These are phyloP conservation scores for Henckelia pumila DNA, from an alignment of 257 asterid species.

Conservation along the genomic window DNA sequence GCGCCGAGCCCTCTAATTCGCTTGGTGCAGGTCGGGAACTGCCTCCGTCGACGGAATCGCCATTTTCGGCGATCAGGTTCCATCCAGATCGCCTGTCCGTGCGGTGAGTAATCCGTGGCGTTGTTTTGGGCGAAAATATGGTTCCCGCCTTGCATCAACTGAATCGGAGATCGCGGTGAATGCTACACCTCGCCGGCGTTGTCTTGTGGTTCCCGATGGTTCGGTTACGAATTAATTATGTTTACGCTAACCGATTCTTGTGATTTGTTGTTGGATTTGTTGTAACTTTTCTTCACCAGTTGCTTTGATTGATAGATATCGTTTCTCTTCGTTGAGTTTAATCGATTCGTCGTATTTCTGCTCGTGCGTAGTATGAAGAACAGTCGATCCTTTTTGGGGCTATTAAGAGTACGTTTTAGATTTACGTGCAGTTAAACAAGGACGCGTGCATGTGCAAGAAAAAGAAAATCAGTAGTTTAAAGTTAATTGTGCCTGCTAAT, in stretches of 20 bases:
- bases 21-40: constrained; percentile 87
- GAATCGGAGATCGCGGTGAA: background rate
- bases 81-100: background rate
- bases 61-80: background rate
- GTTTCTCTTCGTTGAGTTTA: background rate
- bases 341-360: background rate
- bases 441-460: background rate
- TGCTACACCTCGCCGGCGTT: background rate
- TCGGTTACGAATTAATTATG: background rate
- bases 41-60: constrained; percentile 27
- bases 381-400: background rate
- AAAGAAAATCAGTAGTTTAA: no score
- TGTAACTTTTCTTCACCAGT: background rate
- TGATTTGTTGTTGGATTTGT: background rate
- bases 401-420: background rate
- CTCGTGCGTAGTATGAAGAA: background rate
- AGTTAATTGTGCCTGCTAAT: background rate
- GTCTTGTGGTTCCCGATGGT: background rate
- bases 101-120: constrained; percentile 7
- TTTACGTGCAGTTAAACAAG: background rate
- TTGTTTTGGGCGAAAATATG: constrained; percentile 25
- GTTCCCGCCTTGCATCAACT: constrained; percentile 34
- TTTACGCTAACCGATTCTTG: background rate
- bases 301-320: background rate
- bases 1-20: constrained; percentile 64